Evolutionary conservation across 164 flowering plant genomes (phyloP), one percentile per base, ranked within the genome.

Genomic region (Sedum album): DNA sequence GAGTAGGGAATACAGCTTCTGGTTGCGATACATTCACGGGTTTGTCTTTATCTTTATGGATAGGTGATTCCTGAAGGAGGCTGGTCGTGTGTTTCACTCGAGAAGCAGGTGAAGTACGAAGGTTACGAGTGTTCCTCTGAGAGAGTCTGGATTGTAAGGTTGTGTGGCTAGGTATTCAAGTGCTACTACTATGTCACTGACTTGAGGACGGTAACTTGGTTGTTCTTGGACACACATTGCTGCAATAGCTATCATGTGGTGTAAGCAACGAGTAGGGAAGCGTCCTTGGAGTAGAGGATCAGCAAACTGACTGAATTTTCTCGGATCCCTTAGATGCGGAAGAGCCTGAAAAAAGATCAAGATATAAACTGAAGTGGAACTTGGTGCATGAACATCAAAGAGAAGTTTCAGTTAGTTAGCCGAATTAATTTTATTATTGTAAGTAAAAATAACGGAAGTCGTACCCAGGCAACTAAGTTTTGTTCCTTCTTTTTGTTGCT

Each of bases 211-310:
- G 68, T 79, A 80, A 42, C 64, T 74, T 26, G 89, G 85, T 72
- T 87, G 85, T 73, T 88, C 96, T 69, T 88, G 88, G 26, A 90
- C 86, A 72, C 94, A 90, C 94, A 90, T 88, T 14, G 85, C 83
- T 36, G 90, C 78, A 3, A 90, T 78, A 28, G 92, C 90, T 65
- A 90, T 72, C 26, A 86, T 80, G 65, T 88, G 93, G 70, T 84
- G 88, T 67, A 87, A 70, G 66, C 80, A 76, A 39, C 89, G 84
- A 0, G 76, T 70, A 30, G 94, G 84, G 67, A 71, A 83, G 31
- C 76, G 70, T 10, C 92, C 90, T 73, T 77, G 78, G 63, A 90
- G 72, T 8, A 66, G 66, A 23, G 93, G 91, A 76, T 90, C 96
- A 21, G 70, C 88, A 76, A 88, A n/a, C 35, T 84, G 83, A 42